Base-by-base conservation (phyloP, 768 basidiomycete species). In the Obba rivulosa region DNA sequence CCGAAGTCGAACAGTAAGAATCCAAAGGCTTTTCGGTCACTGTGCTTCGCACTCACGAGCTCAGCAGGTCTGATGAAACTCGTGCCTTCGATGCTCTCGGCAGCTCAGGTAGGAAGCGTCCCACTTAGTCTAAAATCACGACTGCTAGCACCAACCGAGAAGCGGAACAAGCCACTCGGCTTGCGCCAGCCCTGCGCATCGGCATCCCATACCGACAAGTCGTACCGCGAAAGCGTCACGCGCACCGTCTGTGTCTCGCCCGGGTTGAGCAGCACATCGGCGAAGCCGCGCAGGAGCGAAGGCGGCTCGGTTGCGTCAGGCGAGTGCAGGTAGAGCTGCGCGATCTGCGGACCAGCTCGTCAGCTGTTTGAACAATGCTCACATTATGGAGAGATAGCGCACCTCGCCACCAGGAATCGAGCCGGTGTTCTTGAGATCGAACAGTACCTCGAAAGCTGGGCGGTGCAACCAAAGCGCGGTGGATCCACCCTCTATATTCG, bases 281-380 rank as follows among this genome's bases (percentile, higher is more conserved):
- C 53, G 56, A 70, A 70, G 10, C 66, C 68, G 38, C 64, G 64
- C 28, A 70, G 60, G 24, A 68, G 48, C 39, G 57, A 55, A 14
- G 69, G 69, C 25, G 69, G 34, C 49, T 56, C 13, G 11, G 56
- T 54, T 3, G 55, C 46, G 0, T 83, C 47, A 0, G 84, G 83
- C 66, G 80, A 77, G 58, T 81, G 74, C n/a, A 88, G 31, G 65
- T 89, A 91, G 4, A 89, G 64, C 67, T 89, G 87, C 2, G 85
- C 80, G 21, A 80, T 77, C 79, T 86, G 53, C 41, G 73, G 65
- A 17, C 14, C 43, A 4, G 24, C 8, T 23, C 4, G 22, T 13
- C n/a, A 20, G 1, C 1, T 4, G 17, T 14, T 9, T 7, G 2
- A 31, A 4, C 20, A 34, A 28, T 5, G 37, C 25, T 4, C 22